These are phyloP conservation scores for Arabis alpina DNA, from an alignment of 345 rosid species.

Conservation along the genomic window DNA sequence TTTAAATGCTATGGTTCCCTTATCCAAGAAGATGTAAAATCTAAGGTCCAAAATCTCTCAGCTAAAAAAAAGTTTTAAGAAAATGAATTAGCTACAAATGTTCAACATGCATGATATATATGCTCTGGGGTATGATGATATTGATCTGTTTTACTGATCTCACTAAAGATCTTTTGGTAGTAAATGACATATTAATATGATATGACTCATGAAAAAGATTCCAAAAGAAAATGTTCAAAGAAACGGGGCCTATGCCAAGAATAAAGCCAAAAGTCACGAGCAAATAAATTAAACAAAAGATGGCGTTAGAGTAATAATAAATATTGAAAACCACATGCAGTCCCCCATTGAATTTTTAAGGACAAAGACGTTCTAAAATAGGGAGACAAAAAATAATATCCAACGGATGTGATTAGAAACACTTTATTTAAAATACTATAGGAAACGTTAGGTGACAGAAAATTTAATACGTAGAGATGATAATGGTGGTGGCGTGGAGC, in stretches of 20 bases:
- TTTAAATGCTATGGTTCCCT: too few relatives aligned
- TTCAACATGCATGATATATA: conserved; percentile 5
- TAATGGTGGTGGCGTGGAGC: conserved; percentile 28
- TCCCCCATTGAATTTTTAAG: conserved; percentile 27
- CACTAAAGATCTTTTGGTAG: not conserved
- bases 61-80: too few relatives aligned
- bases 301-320: conserved; percentile 29
- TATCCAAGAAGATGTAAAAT: too few relatives aligned
- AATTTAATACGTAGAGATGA: too few relatives aligned
- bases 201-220: conserved; percentile 24
- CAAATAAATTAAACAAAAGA: conserved; percentile 5
- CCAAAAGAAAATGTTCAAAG: conserved; percentile 23
- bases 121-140: not conserved
- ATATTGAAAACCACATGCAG: conserved; percentile 30
- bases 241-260: conserved; percentile 29
- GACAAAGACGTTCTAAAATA: conserved; percentile 23
- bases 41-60: too few relatives aligned
- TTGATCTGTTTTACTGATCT: conserved; percentile 6
- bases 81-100: not conserved
- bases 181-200: conserved; percentile 21
- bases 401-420: conserved; percentile 22
- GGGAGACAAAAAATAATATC: not conserved
- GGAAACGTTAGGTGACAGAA: too few relatives aligned
- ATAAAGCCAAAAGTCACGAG: conserved; percentile 35
- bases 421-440: too few relatives aligned